phyloP scores from a whole-genome alignment of 805 yeast species.

The Saturnispora kantuleensis region DNA sequence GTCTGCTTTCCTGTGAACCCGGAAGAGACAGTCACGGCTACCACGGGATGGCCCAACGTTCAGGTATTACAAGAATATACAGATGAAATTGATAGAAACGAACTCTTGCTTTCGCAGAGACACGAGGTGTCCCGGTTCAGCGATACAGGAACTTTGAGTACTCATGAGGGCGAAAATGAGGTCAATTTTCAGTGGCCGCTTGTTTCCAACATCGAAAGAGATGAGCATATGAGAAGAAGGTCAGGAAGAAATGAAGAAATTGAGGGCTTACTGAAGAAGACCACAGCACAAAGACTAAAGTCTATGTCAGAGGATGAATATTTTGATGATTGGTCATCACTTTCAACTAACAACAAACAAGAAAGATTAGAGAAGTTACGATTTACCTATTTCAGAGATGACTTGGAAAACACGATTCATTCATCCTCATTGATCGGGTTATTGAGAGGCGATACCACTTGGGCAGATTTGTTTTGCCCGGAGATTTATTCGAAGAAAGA shows the following conservation, averaged over 20 bases:
- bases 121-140: conserved; percentile 6
- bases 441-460: conserved; percentile 40
- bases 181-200: conserved; percentile 34
- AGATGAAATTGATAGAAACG: conserved; percentile 44
- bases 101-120: conserved; percentile 14
- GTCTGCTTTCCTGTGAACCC: conserved; percentile 83
- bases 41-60: conserved; percentile 76
- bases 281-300: not conserved
- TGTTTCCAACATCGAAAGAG: conserved; percentile 22
- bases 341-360: conserved; percentile 10
- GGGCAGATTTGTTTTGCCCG: conserved; percentile 53
- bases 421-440: conserved; percentile 82
- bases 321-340: conserved; percentile 9
- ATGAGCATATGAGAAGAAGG: conserved; percentile 4
- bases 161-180: conserved; percentile 8
- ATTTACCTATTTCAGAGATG: conserved; percentile 89
- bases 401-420: conserved; percentile 80
- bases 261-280: not conserved
- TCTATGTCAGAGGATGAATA: conserved; percentile 7
- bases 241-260: not conserved
- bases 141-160: not conserved
- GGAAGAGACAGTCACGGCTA: conserved; percentile 21
- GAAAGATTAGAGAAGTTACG: conserved; percentile 44
- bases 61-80: conserved; percentile 67
- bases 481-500: conserved; percentile 24